phyloP scores from a whole-genome alignment of 495 filamentous ascomycete species.

The Lasiosphaeria ovina region DNA sequence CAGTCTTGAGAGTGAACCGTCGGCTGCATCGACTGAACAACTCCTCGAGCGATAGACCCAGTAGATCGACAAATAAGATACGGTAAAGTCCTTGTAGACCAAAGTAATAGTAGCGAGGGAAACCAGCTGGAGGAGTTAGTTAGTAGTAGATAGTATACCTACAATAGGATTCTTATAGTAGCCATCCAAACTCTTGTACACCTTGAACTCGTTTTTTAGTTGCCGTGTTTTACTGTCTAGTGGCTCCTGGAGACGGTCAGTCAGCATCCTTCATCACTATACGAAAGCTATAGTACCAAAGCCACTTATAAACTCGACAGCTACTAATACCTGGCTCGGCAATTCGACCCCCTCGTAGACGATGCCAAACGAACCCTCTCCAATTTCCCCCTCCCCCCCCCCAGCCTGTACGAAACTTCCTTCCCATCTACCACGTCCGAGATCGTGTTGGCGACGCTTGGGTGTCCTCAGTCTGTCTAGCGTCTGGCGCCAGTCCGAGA shows the following conservation, averaged over 20 bases:
- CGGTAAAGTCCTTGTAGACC: conserved; percentile 98
- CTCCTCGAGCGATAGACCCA: conserved; percentile 93
- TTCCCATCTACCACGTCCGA: too few relatives aligned
- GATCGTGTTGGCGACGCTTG: too few relatives aligned
- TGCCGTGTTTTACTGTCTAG: conserved; percentile 98
- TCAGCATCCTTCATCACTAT: background rate
- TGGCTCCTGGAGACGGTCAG: conserved; percentile 65
- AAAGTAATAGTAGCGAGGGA: conserved; percentile 99
- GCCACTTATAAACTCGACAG: conserved; percentile 95
- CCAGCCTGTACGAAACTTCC: too few relatives aligned
- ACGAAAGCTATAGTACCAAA: background rate
- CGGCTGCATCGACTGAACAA: conserved; percentile 97
- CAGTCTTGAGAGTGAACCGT: conserved; percentile 92
- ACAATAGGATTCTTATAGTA: conserved; percentile 68
- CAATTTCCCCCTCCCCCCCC: conserved; percentile 99
- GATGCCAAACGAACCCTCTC: conserved; percentile 97
- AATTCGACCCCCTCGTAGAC: conserved; percentile 98
- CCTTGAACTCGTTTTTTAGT: conserved; percentile 95
- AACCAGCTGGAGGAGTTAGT: conserved; percentile 65
- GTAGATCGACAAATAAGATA: conserved; percentile 95
- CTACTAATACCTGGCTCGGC: conserved; percentile 97
- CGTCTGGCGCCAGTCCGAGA: too few relatives aligned
- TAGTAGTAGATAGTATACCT: conserved; percentile 8
- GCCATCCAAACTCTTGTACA: conserved; percentile 98
- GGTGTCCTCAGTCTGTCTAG: too few relatives aligned